Conservation (phyloP, 495 filamentous ascomycete genomes). For the Penicillium cataractarum region DNA sequence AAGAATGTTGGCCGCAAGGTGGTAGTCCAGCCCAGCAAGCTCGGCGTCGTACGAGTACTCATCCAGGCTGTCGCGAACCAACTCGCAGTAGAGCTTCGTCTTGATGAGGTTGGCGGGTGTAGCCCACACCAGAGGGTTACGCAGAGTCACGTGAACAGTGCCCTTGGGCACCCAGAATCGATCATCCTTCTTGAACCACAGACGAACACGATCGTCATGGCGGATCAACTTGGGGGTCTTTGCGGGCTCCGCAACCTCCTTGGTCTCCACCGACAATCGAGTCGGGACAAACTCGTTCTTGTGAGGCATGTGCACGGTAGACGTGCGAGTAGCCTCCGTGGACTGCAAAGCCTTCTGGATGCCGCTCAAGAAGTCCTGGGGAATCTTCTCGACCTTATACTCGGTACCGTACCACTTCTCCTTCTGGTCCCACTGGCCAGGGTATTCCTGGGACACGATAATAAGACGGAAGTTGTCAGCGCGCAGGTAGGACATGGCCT, state of each 20-base stretch:
- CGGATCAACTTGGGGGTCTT: slow-evolving; percentile 83
- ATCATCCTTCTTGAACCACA: slow-evolving; percentile 99
- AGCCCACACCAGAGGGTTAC: slow-evolving; percentile 75
- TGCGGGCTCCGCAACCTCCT: slow-evolving; percentile 73
- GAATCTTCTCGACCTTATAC: slow-evolving; percentile 83
- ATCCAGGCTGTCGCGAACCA: slow-evolving; percentile 85
- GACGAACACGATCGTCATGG: slow-evolving; percentile 77
- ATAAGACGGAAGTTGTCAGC: slow-evolving; percentile 88
- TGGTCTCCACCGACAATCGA: slow-evolving; percentile 92
- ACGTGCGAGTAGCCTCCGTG: slow-evolving; percentile 59
- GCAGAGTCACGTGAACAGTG: slow-evolving; percentile 76
- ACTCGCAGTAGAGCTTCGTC: slow-evolving; percentile 78
- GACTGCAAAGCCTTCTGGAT: slow-evolving; percentile 65
- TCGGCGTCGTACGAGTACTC: slow-evolving; percentile 98
- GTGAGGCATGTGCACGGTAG: slow-evolving; percentile 83
- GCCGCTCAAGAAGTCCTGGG: slow-evolving; percentile 69
- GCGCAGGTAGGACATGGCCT: slow-evolving; percentile 72
- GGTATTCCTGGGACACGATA: slow-evolving; percentile 79
- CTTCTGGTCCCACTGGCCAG: slow-evolving; percentile 81
- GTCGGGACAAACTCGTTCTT: slow-evolving; percentile 97
- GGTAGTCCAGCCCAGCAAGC: slow-evolving; percentile 87
- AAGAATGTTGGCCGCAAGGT: slow-evolving; percentile 65
- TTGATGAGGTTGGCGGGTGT: slow-evolving; percentile 80
- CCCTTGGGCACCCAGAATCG: slow-evolving; percentile 98
- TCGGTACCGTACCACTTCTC: slow-evolving; percentile 99